Conservation (phyloP, 1,139 yeast genomes). For the Yamadazyma diospyri region DNA sequence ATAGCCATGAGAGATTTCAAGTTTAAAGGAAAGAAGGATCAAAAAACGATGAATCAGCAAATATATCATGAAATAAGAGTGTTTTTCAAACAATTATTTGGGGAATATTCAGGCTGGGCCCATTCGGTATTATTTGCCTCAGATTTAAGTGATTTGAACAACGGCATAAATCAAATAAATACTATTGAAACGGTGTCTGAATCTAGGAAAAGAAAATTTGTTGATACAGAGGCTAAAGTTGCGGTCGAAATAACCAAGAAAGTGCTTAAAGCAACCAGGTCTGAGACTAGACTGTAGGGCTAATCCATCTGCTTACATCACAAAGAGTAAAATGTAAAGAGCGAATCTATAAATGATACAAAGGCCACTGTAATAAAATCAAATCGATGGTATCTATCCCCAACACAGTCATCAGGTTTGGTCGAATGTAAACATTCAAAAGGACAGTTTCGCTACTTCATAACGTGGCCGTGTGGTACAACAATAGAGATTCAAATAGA, state of each 20-base stretch:
- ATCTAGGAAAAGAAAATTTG: neutral
- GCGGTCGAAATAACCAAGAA: neutral
- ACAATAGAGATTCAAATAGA: no score
- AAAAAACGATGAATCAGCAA: slow-evolving; percentile 52
- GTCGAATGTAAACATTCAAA: no score
- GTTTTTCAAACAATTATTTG: slow-evolving; percentile 72
- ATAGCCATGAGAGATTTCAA: slow-evolving; percentile 82
- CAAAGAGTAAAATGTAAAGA: no score
- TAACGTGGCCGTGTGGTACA: no score
- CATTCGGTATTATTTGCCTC: slow-evolving; percentile 89
- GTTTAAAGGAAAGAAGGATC: slow-evolving; percentile 44
- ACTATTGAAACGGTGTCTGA: neutral
- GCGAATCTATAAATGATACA: no score
- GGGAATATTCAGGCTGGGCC: slow-evolving; percentile 96
- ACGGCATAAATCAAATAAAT: slow-evolving; percentile 43
- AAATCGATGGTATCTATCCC: no score
- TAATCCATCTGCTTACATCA: no score
- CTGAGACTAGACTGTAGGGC: no score
- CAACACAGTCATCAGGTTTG: no score
- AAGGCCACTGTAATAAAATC: no score
- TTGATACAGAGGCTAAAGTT: neutral
- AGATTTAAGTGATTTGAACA: slow-evolving; percentile 62
- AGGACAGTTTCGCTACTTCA: no score
- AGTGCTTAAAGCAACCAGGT: neutral
- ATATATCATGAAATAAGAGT: slow-evolving; percentile 59